These are phyloP conservation scores for Chlamydomonas urium DNA, from an alignment of 139 green algal species.

Conservation along the genomic window DNA sequence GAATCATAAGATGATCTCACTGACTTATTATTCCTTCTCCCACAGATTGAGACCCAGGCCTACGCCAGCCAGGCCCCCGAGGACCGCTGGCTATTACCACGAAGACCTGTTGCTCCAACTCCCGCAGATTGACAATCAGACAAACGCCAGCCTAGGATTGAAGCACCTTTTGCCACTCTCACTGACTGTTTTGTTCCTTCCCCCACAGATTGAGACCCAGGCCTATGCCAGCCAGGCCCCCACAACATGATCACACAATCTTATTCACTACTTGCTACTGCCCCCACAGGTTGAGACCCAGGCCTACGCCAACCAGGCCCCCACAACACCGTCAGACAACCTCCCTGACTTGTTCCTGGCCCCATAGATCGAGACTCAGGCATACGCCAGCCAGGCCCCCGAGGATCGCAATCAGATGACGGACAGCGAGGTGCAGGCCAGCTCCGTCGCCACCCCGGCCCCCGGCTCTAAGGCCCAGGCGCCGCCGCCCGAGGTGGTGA, in stretches of 20 bases:
- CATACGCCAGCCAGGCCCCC: constrained; percentile 19
- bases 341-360: too few species aligned
- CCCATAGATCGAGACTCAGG: background rate
- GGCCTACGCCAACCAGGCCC: constrained; percentile 5
- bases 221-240: background rate
- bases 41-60: constrained; percentile 3
- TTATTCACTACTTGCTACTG: background rate
- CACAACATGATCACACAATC: too few species aligned
- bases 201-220: background rate
- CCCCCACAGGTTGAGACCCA: background rate
- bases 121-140: constrained; percentile 1
- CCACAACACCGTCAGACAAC: too few species aligned
- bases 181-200: too few species aligned
- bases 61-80: constrained; percentile 23
- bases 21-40: too few species aligned
- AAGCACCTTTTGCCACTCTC: too few species aligned
- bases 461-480: background rate
- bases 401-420: constrained; percentile 26
- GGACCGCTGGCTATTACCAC: too few species aligned
- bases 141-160: background rate
- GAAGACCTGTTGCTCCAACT: too few species aligned
- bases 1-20: too few species aligned
- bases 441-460: background rate
- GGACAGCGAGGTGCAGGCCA: constrained; percentile 3
- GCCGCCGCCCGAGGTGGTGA: background rate